A percentile compares a stretch with the other conserved stretches of the same genome.
phyloP scores from a whole-genome alignment of 805 yeast species.

The Myxozyma mucilagina region DNA sequence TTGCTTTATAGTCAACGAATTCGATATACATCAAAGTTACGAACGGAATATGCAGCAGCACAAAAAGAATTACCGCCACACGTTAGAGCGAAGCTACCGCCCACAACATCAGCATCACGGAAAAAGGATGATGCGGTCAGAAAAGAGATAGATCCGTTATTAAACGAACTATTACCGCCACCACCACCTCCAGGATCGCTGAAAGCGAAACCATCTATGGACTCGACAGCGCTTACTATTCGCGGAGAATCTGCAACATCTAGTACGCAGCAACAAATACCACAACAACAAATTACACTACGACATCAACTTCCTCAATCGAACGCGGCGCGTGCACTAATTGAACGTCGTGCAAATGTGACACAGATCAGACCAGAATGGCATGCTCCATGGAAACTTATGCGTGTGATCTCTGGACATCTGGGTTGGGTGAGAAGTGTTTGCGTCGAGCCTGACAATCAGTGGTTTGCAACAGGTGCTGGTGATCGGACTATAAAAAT shows the following conservation, averaged over 20 bases:
- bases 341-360: conserved; percentile 26
- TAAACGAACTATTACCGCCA: conserved; percentile 23
- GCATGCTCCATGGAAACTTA: conserved; percentile 72
- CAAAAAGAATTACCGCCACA: conserved; percentile 34
- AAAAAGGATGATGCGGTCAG: conserved; percentile 18
- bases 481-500: conserved; percentile 84
- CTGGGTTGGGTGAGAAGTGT: conserved; percentile 89
- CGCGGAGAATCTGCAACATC: neutral
- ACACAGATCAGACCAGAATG: conserved; percentile 36
- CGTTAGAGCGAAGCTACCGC: conserved; percentile 34
- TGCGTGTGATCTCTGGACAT: conserved; percentile 81
- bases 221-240: conserved; percentile 20
- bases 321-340: conserved; percentile 18
- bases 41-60: conserved; percentile 32
- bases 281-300: conserved; percentile 3
- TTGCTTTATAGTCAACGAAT: conserved; percentile 19
- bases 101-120: conserved; percentile 17
- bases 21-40: conserved; percentile 22
- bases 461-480: conserved; percentile 91
- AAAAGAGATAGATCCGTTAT: conserved; percentile 18
- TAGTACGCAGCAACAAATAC: neutral
- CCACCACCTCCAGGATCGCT: conserved; percentile 29
- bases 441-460: conserved; percentile 79
- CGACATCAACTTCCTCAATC: conserved; percentile 11
- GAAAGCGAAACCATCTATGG: conserved; percentile 1